Conservation (phyloP, 306 rosid species). For the Prunus mongolica region DNA sequence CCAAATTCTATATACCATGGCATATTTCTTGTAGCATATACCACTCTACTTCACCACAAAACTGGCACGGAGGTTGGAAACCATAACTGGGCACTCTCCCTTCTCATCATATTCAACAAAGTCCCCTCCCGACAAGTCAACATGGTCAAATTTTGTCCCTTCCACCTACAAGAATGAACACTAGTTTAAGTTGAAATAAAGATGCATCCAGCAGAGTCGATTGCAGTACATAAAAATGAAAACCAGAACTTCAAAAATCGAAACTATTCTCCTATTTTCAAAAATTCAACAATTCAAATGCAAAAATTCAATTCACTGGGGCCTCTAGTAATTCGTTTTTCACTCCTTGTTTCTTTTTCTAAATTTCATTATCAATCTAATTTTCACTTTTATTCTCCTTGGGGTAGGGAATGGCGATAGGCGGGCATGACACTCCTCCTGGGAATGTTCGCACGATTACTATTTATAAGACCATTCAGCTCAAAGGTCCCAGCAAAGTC, state of each 20-base stretch:
- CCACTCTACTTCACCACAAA: conserved; percentile 57
- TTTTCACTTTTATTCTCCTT: neutral
- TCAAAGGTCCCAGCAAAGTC: neutral
- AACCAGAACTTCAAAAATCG: neutral
- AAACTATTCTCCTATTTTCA: neutral
- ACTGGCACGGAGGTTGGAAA: conserved; percentile 54
- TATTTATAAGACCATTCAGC: neutral
- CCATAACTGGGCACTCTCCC: conserved; percentile 87
- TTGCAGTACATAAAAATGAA: neutral
- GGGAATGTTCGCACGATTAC: neutral
- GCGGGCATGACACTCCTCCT: neutral
- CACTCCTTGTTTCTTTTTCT: neutral
- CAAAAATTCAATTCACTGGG: neutral
- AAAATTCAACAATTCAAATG: neutral
- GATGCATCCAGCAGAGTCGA: neutral
- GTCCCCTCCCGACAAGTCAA: conserved; percentile 73
- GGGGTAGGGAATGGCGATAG: neutral
- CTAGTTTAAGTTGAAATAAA: conserved; percentile 1
- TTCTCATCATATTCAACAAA: conserved; percentile 84
- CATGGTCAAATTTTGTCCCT: conserved; percentile 69
- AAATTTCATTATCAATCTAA: neutral
- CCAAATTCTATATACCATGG: conserved; percentile 19
- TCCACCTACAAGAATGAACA: conserved; percentile 41
- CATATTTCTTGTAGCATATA: neutral
- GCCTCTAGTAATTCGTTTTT: neutral